These are phyloP conservation scores for Magnaporthiopsis incrustans DNA, from an alignment of 2,329 filamentous ascomycete genomes.

Conservation along the genomic window DNA sequence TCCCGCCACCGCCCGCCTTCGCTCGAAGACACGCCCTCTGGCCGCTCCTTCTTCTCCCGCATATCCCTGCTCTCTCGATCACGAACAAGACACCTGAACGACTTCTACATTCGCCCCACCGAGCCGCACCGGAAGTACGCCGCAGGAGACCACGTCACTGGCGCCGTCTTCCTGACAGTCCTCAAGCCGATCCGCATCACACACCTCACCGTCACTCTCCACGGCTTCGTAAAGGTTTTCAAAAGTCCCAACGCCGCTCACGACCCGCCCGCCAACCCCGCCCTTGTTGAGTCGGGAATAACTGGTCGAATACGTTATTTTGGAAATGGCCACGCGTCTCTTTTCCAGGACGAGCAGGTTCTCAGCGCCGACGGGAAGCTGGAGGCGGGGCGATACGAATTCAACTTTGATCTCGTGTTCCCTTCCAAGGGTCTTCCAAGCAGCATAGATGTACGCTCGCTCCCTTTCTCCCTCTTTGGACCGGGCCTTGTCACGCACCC, in stretches of 20 bases:
- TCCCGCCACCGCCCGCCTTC: conserved; percentile 29
- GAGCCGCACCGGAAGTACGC: conserved; percentile 71
- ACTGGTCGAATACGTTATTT: conserved; percentile 46
- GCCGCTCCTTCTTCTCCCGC: conserved; percentile 23
- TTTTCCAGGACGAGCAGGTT: conserved; percentile 77
- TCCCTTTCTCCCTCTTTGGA: not conserved
- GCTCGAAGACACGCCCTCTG: conserved; percentile 23
- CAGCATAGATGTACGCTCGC: conserved; percentile 71
- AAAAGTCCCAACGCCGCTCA: conserved; percentile 56
- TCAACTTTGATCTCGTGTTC: conserved; percentile 43
- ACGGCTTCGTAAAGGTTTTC: conserved; percentile 73
- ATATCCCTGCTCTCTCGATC: conserved; percentile 46
- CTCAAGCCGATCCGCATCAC: conserved; percentile 70
- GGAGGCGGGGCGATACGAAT: conserved; percentile 68
- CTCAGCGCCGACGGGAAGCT: conserved; percentile 71
- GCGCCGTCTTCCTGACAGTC: conserved; percentile 63
- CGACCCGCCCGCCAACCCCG: conserved; percentile 29
- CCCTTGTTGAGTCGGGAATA: conserved; percentile 26
- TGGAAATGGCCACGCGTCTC: conserved; percentile 68
- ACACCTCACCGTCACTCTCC: conserved; percentile 69
- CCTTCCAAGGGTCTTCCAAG: conserved; percentile 53
- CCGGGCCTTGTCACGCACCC: not conserved
- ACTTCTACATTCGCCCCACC: conserved; percentile 70
- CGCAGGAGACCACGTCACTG: conserved; percentile 66
- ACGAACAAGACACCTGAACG: conserved; percentile 57